phyloP scores from a whole-genome alignment of 176 grass and related monocot genomes.

The Triticum monococcum region DNA sequence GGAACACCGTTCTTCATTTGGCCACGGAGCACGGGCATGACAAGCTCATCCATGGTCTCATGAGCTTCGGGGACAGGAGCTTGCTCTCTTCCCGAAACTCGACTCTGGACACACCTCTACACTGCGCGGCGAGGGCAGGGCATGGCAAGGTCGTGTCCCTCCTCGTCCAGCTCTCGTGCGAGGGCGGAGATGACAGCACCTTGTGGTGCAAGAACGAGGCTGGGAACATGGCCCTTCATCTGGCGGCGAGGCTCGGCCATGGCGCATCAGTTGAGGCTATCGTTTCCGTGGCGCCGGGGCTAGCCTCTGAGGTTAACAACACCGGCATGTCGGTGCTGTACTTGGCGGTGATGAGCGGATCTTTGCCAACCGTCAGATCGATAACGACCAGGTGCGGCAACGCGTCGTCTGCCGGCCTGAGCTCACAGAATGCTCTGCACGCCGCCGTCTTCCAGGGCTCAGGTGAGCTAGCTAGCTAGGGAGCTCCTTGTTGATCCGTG shows the following conservation, averaged over 20 bases:
- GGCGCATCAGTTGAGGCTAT: background rate
- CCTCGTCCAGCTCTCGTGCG: background rate
- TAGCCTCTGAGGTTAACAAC: background rate
- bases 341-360: constrained; percentile 5
- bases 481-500: background rate
- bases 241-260: constrained; percentile 13
- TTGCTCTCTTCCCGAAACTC: constrained; percentile 15
- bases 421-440: constrained; percentile 25
- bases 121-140: constrained; percentile 27
- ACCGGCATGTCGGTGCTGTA: constrained; percentile 9
- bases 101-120: constrained; percentile 19
- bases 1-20: background rate
- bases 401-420: background rate
- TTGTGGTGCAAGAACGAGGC: background rate
- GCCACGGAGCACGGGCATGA: background rate
- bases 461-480: background rate
- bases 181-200: background rate
- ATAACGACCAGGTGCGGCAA: background rate
- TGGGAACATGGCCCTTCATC: constrained; percentile 9
- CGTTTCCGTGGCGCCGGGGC: background rate
- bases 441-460: constrained; percentile 8
- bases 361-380: background rate
- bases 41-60: constrained; percentile 1
- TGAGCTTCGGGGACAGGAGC: background rate
- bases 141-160: background rate